phyloP scores from a whole-genome alignment of 2,329 filamentous ascomycete genomes.

The Phaeosphaeriaceae sp. region DNA sequence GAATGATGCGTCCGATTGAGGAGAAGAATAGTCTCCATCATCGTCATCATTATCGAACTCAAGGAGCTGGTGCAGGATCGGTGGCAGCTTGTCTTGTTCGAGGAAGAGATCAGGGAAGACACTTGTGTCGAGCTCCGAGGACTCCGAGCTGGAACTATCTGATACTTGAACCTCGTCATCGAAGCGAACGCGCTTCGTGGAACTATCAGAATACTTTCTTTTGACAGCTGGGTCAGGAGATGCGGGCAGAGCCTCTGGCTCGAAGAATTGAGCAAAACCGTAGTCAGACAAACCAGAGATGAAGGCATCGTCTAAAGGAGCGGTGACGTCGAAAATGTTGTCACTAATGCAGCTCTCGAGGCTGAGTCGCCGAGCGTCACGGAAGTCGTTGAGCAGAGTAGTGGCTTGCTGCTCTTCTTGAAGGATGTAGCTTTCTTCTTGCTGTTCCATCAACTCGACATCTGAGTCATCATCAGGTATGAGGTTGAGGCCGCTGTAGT shows the following conservation, averaged over 20 bases:
- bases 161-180: constrained; percentile 68
- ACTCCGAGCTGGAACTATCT: constrained; percentile 59
- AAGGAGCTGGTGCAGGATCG: constrained; percentile 74
- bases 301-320: constrained; percentile 33
- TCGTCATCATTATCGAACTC: constrained; percentile 59
- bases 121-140: constrained; percentile 65
- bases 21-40: constrained; percentile 56
- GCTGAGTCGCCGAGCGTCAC: constrained; percentile 44
- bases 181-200: constrained; percentile 75
- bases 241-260: constrained; percentile 51
- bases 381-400: constrained; percentile 38
- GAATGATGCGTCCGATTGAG: constrained; percentile 57
- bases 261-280: constrained; percentile 46
- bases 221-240: constrained; percentile 44
- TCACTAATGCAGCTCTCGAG: constrained; percentile 44
- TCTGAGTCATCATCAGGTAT: constrained; percentile 83
- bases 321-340: constrained; percentile 42
- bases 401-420: constrained; percentile 41
- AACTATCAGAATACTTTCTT: constrained; percentile 48
- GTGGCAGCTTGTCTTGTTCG: constrained; percentile 75
- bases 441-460: constrained; percentile 77
- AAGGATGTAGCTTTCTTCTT: constrained; percentile 79
- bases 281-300: constrained; percentile 36
- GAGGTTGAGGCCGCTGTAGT: constrained; percentile 77
- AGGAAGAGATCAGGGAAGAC: constrained; percentile 82